Percentiles rank a stretch among this genome's conserved stretches.
Evolutionary conservation across 2,329 filamentous ascomycete genomes (phyloP).

Genomic region (Penicillium psychrosexuale): DNA sequence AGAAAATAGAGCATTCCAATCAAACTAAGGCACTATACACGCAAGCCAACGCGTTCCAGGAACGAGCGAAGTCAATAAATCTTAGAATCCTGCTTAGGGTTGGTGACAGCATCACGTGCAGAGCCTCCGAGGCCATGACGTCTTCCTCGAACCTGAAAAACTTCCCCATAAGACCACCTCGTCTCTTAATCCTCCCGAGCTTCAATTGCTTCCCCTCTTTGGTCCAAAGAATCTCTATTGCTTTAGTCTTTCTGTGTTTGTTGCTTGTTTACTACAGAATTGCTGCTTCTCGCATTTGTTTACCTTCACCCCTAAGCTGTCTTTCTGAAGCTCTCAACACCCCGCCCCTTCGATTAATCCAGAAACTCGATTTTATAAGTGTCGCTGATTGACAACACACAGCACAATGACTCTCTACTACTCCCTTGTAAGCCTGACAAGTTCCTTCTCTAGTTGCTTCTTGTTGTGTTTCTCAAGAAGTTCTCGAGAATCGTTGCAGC

Average conservation of each 20-base stretch:
- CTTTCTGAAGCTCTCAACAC: conserved; percentile 15
- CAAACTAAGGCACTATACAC: not conserved
- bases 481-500: conserved; percentile 21
- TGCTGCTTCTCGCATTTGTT: conserved; percentile 13
- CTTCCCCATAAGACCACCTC: conserved; percentile 69
- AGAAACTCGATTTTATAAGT: conserved; percentile 6
- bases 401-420: conserved; percentile 67
- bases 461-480: not conserved
- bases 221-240: conserved; percentile 4
- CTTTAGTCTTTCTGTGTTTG: not conserved
- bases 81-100: not conserved
- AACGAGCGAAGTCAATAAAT: not conserved
- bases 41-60: not conserved
- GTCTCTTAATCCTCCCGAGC: conserved; percentile 8
- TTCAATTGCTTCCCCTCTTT: conserved; percentile 40
- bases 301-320: conserved; percentile 10
- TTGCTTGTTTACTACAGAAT: not conserved
- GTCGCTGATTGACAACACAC: conserved; percentile 9
- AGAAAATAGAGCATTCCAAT: not conserved
- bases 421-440: conserved; percentile 54
- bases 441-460: not conserved
- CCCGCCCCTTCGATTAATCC: conserved; percentile 19
- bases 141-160: conserved; percentile 27
- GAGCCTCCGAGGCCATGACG: conserved; percentile 27
- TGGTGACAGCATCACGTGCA: conserved; percentile 21